These are phyloP conservation scores for Apiospora phragmitis DNA, from an alignment of 2,329 filamentous ascomycete genomes.

Conservation along the genomic window DNA sequence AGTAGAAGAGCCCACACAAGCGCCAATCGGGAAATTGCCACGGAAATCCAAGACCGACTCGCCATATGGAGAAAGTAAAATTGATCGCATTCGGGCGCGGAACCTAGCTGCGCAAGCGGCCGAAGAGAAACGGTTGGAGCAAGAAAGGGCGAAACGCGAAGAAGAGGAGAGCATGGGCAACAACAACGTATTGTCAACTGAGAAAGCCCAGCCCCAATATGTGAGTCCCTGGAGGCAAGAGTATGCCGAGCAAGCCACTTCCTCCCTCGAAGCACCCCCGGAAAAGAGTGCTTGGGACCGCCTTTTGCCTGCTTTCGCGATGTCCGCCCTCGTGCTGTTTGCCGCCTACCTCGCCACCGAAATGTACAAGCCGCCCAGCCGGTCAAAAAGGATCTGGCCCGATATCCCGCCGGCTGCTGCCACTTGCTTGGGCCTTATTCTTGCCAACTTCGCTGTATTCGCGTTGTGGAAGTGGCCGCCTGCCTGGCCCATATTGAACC, in stretches of 20 bases:
- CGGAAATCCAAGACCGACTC: slow-evolving; percentile 39
- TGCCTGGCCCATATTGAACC: slow-evolving; percentile 66
- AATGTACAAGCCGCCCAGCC: slow-evolving; percentile 53
- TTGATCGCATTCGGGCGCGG: slow-evolving; percentile 57
- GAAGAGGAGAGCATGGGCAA: slow-evolving; percentile 38
- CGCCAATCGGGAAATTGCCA: slow-evolving; percentile 26
- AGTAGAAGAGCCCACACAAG: slow-evolving; percentile 14
- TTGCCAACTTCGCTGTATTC: slow-evolving; percentile 58
- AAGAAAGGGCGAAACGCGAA: slow-evolving; percentile 41
- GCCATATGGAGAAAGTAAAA: slow-evolving; percentile 57
- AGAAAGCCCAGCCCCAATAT: slow-evolving; percentile 35
- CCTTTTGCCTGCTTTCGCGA: slow-evolving; percentile 53
- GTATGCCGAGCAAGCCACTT: slow-evolving; percentile 47
- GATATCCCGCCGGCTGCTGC: slow-evolving; percentile 62
- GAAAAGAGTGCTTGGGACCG: slow-evolving; percentile 54
- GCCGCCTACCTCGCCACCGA: slow-evolving; percentile 44
- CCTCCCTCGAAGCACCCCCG: slow-evolving; percentile 51
- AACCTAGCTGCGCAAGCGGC: slow-evolving; percentile 52
- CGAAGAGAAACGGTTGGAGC: slow-evolving; percentile 44
- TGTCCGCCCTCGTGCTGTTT: slow-evolving; percentile 46
- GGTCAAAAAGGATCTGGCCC: slow-evolving; percentile 53
- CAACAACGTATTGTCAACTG: slow-evolving; percentile 43
- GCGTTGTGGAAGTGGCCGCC: slow-evolving; percentile 64
- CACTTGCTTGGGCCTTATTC: slow-evolving; percentile 63
- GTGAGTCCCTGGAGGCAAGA: slow-evolving; percentile 41